Conservation (phyloP, 2,329 filamentous ascomycete genomes). For the Amauroascus verrucosus region DNA sequence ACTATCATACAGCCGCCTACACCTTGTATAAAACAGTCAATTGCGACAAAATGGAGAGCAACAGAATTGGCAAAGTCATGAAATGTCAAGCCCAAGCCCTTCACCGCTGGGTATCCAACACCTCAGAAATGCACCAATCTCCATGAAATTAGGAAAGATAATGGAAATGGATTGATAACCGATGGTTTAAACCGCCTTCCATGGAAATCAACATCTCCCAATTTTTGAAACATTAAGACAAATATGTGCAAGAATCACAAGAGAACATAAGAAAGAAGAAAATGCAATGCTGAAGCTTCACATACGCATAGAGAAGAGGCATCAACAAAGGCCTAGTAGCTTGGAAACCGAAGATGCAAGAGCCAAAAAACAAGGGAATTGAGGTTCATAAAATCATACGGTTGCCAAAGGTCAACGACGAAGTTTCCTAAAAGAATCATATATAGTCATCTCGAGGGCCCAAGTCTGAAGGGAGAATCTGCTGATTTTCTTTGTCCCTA, state of each 20-base stretch:
- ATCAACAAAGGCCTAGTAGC: neutral
- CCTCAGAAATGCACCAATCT: conserved; percentile 30
- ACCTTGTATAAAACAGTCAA: neutral
- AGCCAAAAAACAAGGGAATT: neutral
- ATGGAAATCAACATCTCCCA: too few species aligned
- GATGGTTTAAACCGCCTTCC: neutral
- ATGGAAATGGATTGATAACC: neutral
- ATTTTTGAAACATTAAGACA: neutral
- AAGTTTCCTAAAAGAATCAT: conserved; percentile 5
- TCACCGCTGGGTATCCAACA: conserved; percentile 33
- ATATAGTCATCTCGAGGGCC: conserved; percentile 17
- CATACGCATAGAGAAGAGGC: neutral
- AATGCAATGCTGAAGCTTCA: neutral
- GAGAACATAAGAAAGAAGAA: neutral
- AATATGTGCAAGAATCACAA: conserved; percentile 7
- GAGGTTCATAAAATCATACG: neutral
- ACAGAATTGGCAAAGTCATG: conserved; percentile 4
- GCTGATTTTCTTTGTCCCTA: conserved; percentile 15
- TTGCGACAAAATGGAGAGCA: neutral
- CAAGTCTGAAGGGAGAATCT: conserved; percentile 8
- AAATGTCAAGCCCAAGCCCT: conserved; percentile 12
- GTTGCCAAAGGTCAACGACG: neutral
- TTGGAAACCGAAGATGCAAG: neutral
- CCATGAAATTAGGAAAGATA: conserved; percentile 8
- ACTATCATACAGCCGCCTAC: conserved; percentile 3